A percentile compares a stretch with the other conserved stretches of the same genome.
Conservation (phyloP, 345 rosid species). For the Gossypium longicalyx region DNA sequence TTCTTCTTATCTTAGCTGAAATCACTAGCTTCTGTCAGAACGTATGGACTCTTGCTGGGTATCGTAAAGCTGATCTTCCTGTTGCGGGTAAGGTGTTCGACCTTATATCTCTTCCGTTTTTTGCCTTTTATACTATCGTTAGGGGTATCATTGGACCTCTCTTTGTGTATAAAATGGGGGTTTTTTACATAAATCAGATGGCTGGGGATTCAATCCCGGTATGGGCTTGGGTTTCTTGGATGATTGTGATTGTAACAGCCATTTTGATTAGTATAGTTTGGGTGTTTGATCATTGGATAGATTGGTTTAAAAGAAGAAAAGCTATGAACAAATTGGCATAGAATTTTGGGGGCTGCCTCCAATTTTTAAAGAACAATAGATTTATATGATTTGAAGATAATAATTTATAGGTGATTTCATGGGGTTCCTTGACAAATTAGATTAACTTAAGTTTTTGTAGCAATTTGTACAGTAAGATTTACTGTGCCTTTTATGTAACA, state of each 20-base stretch:
- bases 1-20: slow-evolving; percentile 65
- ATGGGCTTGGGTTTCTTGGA: slow-evolving; percentile 95
- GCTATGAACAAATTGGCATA: slow-evolving; percentile 28
- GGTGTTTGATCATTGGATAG: slow-evolving; percentile 55
- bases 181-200: slow-evolving; percentile 39
- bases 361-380: neutral
- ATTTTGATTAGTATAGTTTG: slow-evolving; percentile 58
- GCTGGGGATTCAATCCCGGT: slow-evolving; percentile 42
- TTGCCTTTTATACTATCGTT: slow-evolving; percentile 46
- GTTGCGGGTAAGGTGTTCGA: slow-evolving; percentile 43
- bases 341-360: neutral
- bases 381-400: too few relatives aligned
- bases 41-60: slow-evolving; percentile 51
- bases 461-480: too few relatives aligned
- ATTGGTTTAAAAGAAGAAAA: slow-evolving; percentile 44
- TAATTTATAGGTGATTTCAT: too few relatives aligned
- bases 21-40: slow-evolving; percentile 80
- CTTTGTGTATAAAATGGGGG: slow-evolving; percentile 46
- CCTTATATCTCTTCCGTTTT: slow-evolving; percentile 48
- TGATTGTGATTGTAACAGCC: slow-evolving; percentile 49
- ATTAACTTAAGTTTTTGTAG: too few relatives aligned
- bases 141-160: slow-evolving; percentile 68
- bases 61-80: slow-evolving; percentile 35
- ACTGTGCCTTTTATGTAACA: too few relatives aligned
- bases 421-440: too few relatives aligned